Base-by-base conservation (phyloP, 2,329 filamentous ascomycete species). In the Diplodia scrobiculata region DNA sequence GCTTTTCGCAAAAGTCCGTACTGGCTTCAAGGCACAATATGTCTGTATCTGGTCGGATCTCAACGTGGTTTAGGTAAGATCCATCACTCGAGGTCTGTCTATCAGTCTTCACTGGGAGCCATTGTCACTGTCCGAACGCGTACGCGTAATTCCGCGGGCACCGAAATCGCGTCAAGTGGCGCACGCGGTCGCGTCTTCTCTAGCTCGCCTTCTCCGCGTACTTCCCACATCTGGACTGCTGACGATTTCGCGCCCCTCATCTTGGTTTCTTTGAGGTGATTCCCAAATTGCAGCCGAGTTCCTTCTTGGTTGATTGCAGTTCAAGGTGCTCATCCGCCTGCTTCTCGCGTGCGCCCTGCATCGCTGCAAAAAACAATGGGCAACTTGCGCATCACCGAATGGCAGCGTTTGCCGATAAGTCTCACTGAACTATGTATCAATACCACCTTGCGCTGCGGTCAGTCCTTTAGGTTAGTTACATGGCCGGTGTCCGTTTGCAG, bases 391-490 rank as follows among this genome's bases (percentile, higher is more conserved):
- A 81, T 87, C n/a, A 83, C 88, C 17, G 90, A 91, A 75, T 99
- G 95, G 95, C 87, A 87, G 70, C 96, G 91, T 80, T 80, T 99
- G 71, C 92, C 95, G 27, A 81, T 97, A 48, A 90, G 84, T 68
- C 80, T 97, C 38, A 86, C 88, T 3, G 95, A 99, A 75, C 85
- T 99, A 3, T 97, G 92, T 76, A 92, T 99, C 70, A 92, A 97
- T 72, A 99, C 94, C 0, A 97, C 92, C 0, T 82, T 99, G 38
- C 89, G 94, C 68, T 99, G 95, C 76, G 95, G 95, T 3, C 95
- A 99, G 77, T 97, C 94, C 0, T 99, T 99, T 71, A 81, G 87
- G 86, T 87, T 77, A 67, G 70, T 47, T n/a, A 36, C 52, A 19
- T 9, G 17, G 5, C 34, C 21, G 32, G 6, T 41, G 21, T 32